phyloP scores from a whole-genome alignment of 352 stramenopile genomes.

The Globisporangium parvum region DNA sequence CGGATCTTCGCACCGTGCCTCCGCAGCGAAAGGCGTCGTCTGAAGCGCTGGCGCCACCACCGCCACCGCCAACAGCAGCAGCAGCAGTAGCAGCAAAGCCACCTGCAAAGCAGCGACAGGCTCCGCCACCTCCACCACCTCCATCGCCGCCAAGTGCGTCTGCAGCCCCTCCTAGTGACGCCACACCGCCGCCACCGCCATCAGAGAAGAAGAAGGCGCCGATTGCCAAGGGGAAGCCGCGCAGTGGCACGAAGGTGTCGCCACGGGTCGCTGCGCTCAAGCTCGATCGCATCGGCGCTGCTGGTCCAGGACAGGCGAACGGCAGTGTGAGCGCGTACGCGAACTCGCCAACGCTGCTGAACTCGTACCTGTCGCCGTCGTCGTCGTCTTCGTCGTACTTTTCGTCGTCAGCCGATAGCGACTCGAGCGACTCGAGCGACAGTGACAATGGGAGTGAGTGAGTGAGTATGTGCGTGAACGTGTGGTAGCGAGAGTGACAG shows the following conservation, averaged over 20 bases:
- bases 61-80: slow-evolving; percentile 1
- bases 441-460: slow-evolving; percentile 15
- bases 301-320: not conserved
- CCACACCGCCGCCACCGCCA: slow-evolving; percentile 14
- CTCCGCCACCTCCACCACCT: slow-evolving; percentile 18
- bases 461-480: not conserved
- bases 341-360: slow-evolving; percentile 36
- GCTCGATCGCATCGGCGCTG: slow-evolving; percentile 7
- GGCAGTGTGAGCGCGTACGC: slow-evolving; percentile 15
- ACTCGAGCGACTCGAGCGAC: slow-evolving; percentile 45
- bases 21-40: slow-evolving; percentile 2
- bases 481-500: not conserved
- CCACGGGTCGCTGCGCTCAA: slow-evolving; percentile 11
- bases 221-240: slow-evolving; percentile 17
- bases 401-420: slow-evolving; percentile 66
- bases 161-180: not conserved
- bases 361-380: slow-evolving; percentile 57
- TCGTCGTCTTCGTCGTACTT: slow-evolving; percentile 81
- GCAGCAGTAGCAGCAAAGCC: slow-evolving; percentile 1
- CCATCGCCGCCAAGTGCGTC: slow-evolving; percentile 6
- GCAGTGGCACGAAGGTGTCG: slow-evolving; percentile 8
- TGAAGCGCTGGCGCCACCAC: not conserved
- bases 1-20: slow-evolving; percentile 2
- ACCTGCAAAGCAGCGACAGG: slow-evolving; percentile 4
- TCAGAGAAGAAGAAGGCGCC: slow-evolving; percentile 12